phyloP scores from a whole-genome alignment of 768 basidiomycete genomes.

The Suillus decipiens region DNA sequence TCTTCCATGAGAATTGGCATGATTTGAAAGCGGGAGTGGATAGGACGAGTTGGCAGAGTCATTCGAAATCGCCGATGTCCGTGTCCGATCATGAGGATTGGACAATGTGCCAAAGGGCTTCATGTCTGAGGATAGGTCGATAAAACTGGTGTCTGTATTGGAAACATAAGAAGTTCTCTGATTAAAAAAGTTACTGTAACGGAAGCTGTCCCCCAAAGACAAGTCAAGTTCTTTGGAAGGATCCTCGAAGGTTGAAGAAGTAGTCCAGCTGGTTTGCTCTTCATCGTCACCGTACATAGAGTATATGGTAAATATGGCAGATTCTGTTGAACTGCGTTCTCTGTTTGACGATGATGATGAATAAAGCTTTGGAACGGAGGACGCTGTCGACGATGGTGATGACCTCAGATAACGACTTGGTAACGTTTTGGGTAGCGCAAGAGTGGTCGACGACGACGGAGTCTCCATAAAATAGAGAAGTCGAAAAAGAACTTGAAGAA shows the following conservation, averaged over 20 bases:
- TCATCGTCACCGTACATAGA: conserved; percentile 80
- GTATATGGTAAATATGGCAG: conserved; percentile 81
- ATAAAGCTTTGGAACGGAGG: conserved; percentile 37
- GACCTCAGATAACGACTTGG: conserved; percentile 14
- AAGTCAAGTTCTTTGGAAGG: conserved; percentile 40
- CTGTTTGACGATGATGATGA: conserved; percentile 36
- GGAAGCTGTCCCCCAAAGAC: conserved; percentile 34
- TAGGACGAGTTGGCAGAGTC: conserved; percentile 24
- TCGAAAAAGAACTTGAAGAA: conserved; percentile 2
- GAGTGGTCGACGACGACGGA: conserved; percentile 38
- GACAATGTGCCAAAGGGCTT: conserved; percentile 21
- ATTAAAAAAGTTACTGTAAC: conserved; percentile 37
- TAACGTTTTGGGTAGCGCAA: conserved; percentile 37
- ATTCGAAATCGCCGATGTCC: conserved; percentile 28
- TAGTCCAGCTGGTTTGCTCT: conserved; percentile 48
- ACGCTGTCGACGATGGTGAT: conserved; percentile 29
- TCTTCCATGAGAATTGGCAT: conserved; percentile 16
- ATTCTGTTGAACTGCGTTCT: conserved; percentile 64
- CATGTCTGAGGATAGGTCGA: conserved; percentile 31
- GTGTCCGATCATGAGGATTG: conserved; percentile 25
- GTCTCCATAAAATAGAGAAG: conserved; percentile 39
- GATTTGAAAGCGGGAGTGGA: conserved; percentile 23
- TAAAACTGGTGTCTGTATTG: conserved; percentile 29
- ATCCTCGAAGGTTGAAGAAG: conserved; percentile 38
- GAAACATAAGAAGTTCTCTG: conserved; percentile 16